Evolutionary conservation across 2,329 filamentous ascomycete genomes (phyloP), one percentile per base, ranked within the genome.

Genomic region (Phaeosphaeriaceae sp.): DNA sequence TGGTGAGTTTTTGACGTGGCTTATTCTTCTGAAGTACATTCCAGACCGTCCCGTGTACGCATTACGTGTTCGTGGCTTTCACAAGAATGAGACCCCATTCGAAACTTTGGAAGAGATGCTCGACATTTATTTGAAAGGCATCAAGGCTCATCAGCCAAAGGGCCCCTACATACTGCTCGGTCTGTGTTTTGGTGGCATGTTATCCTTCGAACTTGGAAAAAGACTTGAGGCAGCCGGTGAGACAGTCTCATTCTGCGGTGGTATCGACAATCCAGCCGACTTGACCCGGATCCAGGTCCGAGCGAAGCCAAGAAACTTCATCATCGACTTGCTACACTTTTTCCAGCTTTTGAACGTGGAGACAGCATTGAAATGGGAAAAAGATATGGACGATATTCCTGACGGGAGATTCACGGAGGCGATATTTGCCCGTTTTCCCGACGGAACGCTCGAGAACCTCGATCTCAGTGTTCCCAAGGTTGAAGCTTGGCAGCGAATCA

Each of bases 161-260:
- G 83, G 84, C 0, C 84, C 84, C 0, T 86, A 86, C 60, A 79
- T 80, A 0, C 63, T 86, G 0, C 79, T 81, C 0, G 84, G 84
- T 0, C 85, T 85, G 61, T 82, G 77, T 11, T 85, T 81, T 62
- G 84, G 84, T 2, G 63, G 74, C 0, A 83, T 83, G 67, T 57
- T 85, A 0, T 80, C 82, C 0, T 86, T 85, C 56, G 83, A 86
- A 64, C 48, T 57, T 50, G 25, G 46, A 21, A 53, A 65, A n/a
- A 40, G 20, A 19, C 25, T 56, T 1, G 31, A 47, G 11, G 42
- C 53, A 6, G 53, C 40, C 6, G 53, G 53, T 3, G 42, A 58
- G 1, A 7, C 48, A 15, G 48, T 58, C 17, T 31, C 44, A 40
- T 60, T 60, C 40, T 53, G 53, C 24, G 57, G 49, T 21, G 56